Base-by-base conservation (phyloP, 192 early-diverging fungal species). In the Dissophora ornata region DNA sequence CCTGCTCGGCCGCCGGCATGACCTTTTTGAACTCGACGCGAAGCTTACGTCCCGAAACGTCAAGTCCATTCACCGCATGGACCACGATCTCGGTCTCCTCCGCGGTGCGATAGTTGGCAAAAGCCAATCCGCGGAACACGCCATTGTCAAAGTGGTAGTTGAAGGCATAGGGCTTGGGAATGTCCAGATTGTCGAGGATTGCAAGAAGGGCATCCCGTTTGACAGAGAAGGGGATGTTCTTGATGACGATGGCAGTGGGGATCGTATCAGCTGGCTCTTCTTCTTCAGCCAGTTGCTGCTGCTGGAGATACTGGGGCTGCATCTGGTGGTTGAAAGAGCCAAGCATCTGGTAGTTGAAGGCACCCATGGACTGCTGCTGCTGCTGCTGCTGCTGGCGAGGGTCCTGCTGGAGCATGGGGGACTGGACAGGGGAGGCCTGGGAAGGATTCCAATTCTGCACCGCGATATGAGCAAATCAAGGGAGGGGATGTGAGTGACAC, bases 61-160 rank as follows among this genome's bases (percentile, higher is more conserved):
- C 85, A 25, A 91, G 77, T 8, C 92, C 92, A 44, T 93, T 93
- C 29, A 93, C 83, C 18, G 86, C 83, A 36, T 85, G 82, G 18
- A 92, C 86, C 15, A 91, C 90, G 26, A 86, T 69, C 49, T 89
- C 90, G 0, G 92, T 89, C 75, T 93, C 92, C 59, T 93, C 88
- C 26, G 90, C 85, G 1, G 89, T 90, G 28, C 90, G 86, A 59
- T 92, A 93, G 70, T 93, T 93, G 50, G 91, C 92, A 87, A 93
- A 93, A 2, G 90, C 90, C 45, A 93, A 80, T 16, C 92, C 92
- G 66, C 92, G 88, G 84, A 93, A 93, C 32, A 92, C 80, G 46
- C 90, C 86, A 46, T 89, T 89, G 69, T 93, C 92, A 80, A 90
- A 93, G 62, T 93, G 92, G 63, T 93, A 93, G 77, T 93, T 93